Conservation (phyloP, 2,329 filamentous ascomycete genomes). For the Alternaria sp. region DNA sequence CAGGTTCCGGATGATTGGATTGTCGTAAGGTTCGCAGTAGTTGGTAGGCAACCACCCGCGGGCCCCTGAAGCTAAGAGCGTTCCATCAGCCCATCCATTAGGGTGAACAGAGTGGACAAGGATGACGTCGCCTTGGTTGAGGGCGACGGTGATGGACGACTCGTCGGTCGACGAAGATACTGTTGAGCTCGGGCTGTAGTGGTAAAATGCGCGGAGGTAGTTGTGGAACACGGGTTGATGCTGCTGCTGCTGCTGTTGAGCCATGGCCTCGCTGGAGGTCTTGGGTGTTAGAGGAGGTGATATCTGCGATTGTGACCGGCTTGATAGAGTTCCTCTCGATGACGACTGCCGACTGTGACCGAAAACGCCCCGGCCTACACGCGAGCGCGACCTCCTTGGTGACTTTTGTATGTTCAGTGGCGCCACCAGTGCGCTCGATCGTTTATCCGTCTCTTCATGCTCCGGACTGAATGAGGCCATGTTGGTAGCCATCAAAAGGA, state of each 20-base stretch:
- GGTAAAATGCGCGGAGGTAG: constrained; percentile 92
- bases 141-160: constrained; percentile 75
- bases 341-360: constrained; percentile 47
- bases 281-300: constrained; percentile 80
- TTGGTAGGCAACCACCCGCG: constrained; percentile 97
- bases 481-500: constrained; percentile 12
- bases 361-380: constrained; percentile 21
- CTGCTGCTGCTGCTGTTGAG: constrained; percentile 53
- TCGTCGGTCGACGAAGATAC: constrained; percentile 78
- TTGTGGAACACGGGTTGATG: constrained; percentile 82
- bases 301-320: constrained; percentile 63
- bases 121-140: constrained; percentile 91
- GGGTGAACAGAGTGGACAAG: constrained; percentile 96
- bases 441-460: constrained; percentile 42
- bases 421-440: constrained; percentile 48
- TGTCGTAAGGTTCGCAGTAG: constrained; percentile 95
- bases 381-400: constrained; percentile 40
- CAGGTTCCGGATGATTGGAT: constrained; percentile 82
- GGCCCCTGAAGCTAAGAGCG: constrained; percentile 81
- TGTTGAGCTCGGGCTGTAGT: constrained; percentile 81
- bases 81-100: constrained; percentile 98
- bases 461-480: constrained; percentile 45
- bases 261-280: constrained; percentile 69
- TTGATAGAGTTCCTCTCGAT: constrained; percentile 42
- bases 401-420: constrained; percentile 52